Evolutionary conservation across 2,329 filamentous ascomycete species (phyloP).

Genomic region (Colletotrichum cereale): DNA sequence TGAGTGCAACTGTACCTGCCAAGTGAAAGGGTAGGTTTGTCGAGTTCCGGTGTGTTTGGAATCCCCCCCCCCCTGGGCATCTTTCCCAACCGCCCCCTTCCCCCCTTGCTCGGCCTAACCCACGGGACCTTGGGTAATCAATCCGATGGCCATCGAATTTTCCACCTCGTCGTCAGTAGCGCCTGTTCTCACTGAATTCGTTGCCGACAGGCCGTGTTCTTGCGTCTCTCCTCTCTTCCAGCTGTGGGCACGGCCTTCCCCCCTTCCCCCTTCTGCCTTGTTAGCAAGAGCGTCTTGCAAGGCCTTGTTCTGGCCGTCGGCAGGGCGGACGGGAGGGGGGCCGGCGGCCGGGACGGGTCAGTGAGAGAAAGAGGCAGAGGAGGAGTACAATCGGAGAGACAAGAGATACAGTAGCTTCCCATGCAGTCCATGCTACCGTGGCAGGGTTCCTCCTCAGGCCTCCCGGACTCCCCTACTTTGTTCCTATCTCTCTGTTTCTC

Average conservation of each 20-base stretch:
- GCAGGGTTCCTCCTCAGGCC: conserved; percentile 16
- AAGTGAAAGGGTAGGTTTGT: conserved; percentile 9
- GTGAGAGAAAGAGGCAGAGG: neutral
- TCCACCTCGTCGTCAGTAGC: conserved; percentile 26
- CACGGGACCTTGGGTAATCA: conserved; percentile 23
- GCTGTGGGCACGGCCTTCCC: neutral
- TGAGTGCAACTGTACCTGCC: conserved; percentile 26
- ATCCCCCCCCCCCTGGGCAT: neutral
- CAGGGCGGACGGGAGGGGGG: conserved; percentile 3
- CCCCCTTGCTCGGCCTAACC: conserved; percentile 6
- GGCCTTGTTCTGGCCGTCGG: neutral
- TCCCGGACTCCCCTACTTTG: conserved; percentile 6
- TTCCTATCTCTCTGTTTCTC: neutral
- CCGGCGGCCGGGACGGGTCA: conserved; percentile 21
- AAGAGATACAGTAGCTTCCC: conserved; percentile 5
- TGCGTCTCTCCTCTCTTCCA: conserved; percentile 6
- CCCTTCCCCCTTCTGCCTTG: neutral
- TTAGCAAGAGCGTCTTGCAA: neutral
- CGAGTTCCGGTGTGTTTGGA: conserved; percentile 2
- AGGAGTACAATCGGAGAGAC: conserved; percentile 9
- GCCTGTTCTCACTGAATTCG: conserved; percentile 21
- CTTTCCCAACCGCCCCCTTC: neutral
- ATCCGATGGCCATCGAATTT: conserved; percentile 28
- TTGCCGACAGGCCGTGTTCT: conserved; percentile 13
- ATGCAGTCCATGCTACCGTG: neutral